A percentile compares a stretch with the other conserved stretches of the same genome.
Conservation (phyloP, 768 basidiomycete species). For the Mycena latifolia region DNA sequence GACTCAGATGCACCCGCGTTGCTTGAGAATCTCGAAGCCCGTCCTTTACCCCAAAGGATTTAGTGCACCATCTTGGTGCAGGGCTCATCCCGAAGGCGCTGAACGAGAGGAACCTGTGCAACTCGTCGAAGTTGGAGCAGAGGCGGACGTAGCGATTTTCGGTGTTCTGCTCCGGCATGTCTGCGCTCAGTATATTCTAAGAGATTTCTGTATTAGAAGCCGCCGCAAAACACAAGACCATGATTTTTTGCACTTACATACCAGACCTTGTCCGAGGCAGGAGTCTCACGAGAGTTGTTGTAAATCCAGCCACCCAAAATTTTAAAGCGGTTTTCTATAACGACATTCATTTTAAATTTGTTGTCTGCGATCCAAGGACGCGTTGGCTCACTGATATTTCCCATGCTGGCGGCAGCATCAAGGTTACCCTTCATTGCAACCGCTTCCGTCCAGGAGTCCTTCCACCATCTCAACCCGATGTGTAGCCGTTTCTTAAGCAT, state of each 20-base stretch:
- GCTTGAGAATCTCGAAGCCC: too few relatives aligned
- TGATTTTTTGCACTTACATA: slow-evolving; percentile 45
- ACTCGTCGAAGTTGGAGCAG: slow-evolving; percentile 25
- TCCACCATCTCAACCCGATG: slow-evolving; percentile 21
- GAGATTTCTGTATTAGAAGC: too few relatives aligned
- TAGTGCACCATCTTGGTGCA: slow-evolving; percentile 39
- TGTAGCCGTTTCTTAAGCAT: neutral
- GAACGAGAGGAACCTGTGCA: slow-evolving; percentile 22
- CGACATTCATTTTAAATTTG: too few relatives aligned
- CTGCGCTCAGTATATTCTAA: slow-evolving; percentile 18
- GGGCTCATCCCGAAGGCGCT: slow-evolving; percentile 3
- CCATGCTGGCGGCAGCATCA: slow-evolving; percentile 14
- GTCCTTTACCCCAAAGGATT: too few relatives aligned
- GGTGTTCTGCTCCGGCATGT: neutral
- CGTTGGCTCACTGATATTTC: slow-evolving; percentile 9
- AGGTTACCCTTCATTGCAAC: slow-evolving; percentile 2
- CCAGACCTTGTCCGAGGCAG: slow-evolving; percentile 47
- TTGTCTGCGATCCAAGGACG: too few relatives aligned
- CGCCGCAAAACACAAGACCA: too few relatives aligned
- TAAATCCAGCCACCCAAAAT: slow-evolving; percentile 48
- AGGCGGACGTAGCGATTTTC: slow-evolving; percentile 27
- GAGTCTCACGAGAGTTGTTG: slow-evolving; percentile 36
- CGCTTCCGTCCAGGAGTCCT: slow-evolving; percentile 21
- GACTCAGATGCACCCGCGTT: slow-evolving; percentile 17
- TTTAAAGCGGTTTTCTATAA: slow-evolving; percentile 39